Conservation (phyloP, 371 early-diverging fungal species). For the Fennellomyces sp. region DNA sequence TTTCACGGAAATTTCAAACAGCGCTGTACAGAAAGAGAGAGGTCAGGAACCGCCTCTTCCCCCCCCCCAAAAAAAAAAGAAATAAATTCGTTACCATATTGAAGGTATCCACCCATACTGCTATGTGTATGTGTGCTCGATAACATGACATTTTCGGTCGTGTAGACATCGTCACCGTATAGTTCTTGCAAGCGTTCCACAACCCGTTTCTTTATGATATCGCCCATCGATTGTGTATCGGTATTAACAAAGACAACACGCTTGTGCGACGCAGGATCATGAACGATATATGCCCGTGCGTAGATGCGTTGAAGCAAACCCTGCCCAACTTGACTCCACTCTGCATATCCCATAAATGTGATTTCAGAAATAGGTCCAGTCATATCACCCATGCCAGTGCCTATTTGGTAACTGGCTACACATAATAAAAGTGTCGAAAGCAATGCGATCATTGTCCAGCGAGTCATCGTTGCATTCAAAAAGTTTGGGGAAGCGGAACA, state of each 20-base stretch:
- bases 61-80: background rate
- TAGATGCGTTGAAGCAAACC: slow-evolving; percentile 63
- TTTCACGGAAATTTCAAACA: slow-evolving; percentile 44
- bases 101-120: slow-evolving; percentile 53
- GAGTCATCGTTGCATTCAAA: too few species aligned
- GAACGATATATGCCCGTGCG: slow-evolving; percentile 61
- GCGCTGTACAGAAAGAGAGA: slow-evolving; percentile 13
- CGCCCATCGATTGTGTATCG: slow-evolving; percentile 56
- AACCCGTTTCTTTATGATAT: slow-evolving; percentile 41
- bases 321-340: slow-evolving; percentile 47
- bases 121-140: slow-evolving; percentile 74
- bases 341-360: slow-evolving; percentile 65
- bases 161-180: slow-evolving; percentile 29
- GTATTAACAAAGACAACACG: slow-evolving; percentile 61
- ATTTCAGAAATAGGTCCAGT: slow-evolving; percentile 48
- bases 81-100: slow-evolving; percentile 36
- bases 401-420: slow-evolving; percentile 15
- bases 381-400: slow-evolving; percentile 49
- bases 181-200: slow-evolving; percentile 26
- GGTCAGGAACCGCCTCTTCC: background rate
- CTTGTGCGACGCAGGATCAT: slow-evolving; percentile 25
- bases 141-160: slow-evolving; percentile 61
- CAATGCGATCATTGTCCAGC: too few species aligned
- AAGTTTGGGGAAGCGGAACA: too few species aligned
- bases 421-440: too few species aligned